phyloP scores from a whole-genome alignment of 2,329 filamentous ascomycete genomes.

The Tolypocladium nubicola region DNA sequence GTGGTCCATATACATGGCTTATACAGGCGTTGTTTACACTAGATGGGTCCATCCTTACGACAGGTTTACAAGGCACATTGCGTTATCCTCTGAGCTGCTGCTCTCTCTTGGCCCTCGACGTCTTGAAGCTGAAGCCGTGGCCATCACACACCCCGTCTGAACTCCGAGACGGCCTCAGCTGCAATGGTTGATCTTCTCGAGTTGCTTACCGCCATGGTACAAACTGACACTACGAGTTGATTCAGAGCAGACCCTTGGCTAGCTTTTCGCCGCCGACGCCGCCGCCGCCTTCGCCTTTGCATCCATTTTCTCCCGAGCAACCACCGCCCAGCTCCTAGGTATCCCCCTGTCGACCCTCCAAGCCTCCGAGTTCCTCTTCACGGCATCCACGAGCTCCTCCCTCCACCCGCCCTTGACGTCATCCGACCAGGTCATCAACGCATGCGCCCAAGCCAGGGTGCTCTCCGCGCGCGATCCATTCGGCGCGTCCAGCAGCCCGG shows the following conservation, averaged over 20 bases:
- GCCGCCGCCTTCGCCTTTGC: background rate
- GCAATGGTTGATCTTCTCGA: background rate
- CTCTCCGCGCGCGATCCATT: slow-evolving; percentile 36
- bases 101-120: background rate
- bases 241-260: background rate
- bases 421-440: slow-evolving; percentile 6
- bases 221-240: background rate
- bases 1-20: background rate
- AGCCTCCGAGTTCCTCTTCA: slow-evolving; percentile 9
- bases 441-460: slow-evolving; percentile 30
- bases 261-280: background rate
- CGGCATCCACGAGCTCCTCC: slow-evolving; percentile 3
- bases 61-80: background rate
- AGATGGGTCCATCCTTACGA: background rate
- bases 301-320: background rate
- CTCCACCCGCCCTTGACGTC: slow-evolving; percentile 10
- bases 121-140: no score
- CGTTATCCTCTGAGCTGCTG: no score
- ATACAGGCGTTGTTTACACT: background rate
- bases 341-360: slow-evolving; percentile 8
- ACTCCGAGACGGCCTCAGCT: background rate
- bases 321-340: slow-evolving; percentile 6
- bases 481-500: slow-evolving; percentile 31
- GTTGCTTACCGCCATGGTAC: background rate
- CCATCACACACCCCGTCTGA: no score